Evolutionary conservation across 1,284 basidiomycete species (phyloP), one percentile per base, ranked within the genome.

Genomic region (Coniferiporia weirii): DNA sequence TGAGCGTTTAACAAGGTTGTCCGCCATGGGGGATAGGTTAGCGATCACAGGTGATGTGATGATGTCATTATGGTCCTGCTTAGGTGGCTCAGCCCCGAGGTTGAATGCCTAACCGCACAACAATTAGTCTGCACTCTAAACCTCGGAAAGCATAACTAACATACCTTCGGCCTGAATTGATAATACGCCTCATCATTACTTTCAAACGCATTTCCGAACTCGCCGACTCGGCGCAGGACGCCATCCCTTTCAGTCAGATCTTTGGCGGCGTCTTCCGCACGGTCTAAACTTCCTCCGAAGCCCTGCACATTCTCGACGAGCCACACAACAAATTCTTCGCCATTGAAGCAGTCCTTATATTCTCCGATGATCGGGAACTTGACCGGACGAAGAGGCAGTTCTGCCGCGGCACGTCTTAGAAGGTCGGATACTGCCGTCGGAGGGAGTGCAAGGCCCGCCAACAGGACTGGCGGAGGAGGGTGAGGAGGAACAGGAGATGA

Each of bases 321-420:
- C 89, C 89, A 93, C 34, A 78, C 76, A 15, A 85, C 85, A 63
- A 93, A 83, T 63, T 93, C 91, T 46, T 90, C 88, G 52, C 91
- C 91, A 4, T 83, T 85, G 70, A 94, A 94, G 61, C 89, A 89
- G 64, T 91, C 87, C 20, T 85, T 82, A 66, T 95, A 95, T 70
- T 93, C 91, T 27, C 93, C 93, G n/a, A 95, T 72, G 20, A 95
- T 77, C 0, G 92, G 88, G 73, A 91, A 85, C 53, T 83, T 87
- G 60, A 87, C 80, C 36, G 83, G 76, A 61, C 80, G 83, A 61
- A 85, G 78, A 50, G 77, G 82, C 60, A 86, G 75, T 68, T 91
- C 82, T 20, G 76, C 72, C 52, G 83, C 79, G 52, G 90, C 85
- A 46, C 83, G 82, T 4, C 76, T 76, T 36, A 95, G 78, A 5